phyloP scores from a whole-genome alignment of 352 stramenopile species.

The Pythium phragmitis region DNA sequence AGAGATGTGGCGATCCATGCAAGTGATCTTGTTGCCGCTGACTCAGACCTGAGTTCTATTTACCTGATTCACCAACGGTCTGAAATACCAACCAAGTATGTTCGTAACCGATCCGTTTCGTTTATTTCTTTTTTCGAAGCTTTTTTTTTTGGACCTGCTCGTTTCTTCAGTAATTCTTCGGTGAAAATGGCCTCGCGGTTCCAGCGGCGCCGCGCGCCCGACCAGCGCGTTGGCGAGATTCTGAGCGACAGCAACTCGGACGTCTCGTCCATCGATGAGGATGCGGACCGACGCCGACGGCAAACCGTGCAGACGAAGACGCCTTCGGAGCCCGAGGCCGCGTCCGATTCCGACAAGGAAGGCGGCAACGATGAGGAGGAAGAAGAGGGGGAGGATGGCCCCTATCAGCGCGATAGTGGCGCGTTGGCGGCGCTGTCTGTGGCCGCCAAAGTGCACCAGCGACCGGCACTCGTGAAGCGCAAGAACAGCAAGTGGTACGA shows the following conservation, averaged over 20 bases:
- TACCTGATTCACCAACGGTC: background rate
- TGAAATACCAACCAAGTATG: background rate
- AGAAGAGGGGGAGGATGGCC: background rate
- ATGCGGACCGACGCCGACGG: slow-evolving; percentile 5
- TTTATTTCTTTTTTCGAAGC: slow-evolving; percentile 16
- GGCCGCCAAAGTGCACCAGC: slow-evolving; percentile 15
- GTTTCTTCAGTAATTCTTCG: background rate
- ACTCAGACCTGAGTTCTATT: background rate
- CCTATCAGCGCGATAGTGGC: background rate
- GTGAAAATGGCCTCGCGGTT: slow-evolving; percentile 16
- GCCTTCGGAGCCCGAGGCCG: slow-evolving; percentile 19
- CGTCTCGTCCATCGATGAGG: slow-evolving; percentile 32
- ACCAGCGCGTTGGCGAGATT: slow-evolving; percentile 52
- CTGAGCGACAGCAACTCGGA: slow-evolving; percentile 63
- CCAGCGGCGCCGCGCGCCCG: slow-evolving; percentile 17
- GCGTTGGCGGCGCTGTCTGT: background rate
- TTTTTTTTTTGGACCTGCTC: slow-evolving; percentile 6
- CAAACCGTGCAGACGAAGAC: background rate
- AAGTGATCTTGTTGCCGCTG: background rate
- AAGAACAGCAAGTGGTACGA: slow-evolving; percentile 32
- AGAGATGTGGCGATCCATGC: background rate
- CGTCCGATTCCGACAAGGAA: slow-evolving; percentile 23
- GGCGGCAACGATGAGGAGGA: slow-evolving; percentile 33
- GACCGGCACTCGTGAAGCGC: slow-evolving; percentile 13
- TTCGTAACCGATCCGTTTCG: background rate